These are phyloP conservation scores for Pseudoturritis turrita DNA, from an alignment of 345 rosid genomes.

Conservation along the genomic window DNA sequence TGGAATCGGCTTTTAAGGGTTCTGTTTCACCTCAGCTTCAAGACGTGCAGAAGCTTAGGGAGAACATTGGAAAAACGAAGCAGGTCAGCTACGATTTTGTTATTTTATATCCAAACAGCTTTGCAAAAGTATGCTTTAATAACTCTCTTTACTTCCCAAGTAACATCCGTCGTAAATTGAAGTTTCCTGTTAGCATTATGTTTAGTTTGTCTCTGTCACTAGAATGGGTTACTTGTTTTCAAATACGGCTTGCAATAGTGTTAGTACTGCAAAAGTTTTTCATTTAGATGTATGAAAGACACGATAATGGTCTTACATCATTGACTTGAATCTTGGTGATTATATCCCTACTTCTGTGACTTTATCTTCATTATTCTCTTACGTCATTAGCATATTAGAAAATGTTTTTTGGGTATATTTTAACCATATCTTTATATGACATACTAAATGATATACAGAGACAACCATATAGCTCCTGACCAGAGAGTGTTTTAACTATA, in stretches of 20 bases:
- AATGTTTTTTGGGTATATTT: neutral
- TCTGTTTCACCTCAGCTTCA: conserved; percentile 65
- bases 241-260: neutral
- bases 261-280: neutral
- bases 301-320: neutral
- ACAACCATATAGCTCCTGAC: neutral
- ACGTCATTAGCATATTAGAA: neutral
- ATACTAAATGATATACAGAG: neutral
- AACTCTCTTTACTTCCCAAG: neutral
- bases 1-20: conserved; percentile 78
- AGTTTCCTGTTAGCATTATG: neutral
- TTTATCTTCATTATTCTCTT: neutral
- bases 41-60: conserved; percentile 78
- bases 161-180: neutral
- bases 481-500: neutral
- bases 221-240: neutral
- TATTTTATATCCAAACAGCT: neutral
- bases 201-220: conserved; percentile 1
- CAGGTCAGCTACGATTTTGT: conserved; percentile 52
- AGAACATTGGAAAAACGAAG: conserved; percentile 70
- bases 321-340: neutral
- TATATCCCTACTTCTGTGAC: neutral
- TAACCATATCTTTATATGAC: neutral
- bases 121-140: neutral
- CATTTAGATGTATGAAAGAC: neutral